Evolutionary conservation across 495 filamentous ascomycete species (phyloP), one percentile per base, ranked within the genome.

Genomic region (Staphylotrichum longicolle): DNA sequence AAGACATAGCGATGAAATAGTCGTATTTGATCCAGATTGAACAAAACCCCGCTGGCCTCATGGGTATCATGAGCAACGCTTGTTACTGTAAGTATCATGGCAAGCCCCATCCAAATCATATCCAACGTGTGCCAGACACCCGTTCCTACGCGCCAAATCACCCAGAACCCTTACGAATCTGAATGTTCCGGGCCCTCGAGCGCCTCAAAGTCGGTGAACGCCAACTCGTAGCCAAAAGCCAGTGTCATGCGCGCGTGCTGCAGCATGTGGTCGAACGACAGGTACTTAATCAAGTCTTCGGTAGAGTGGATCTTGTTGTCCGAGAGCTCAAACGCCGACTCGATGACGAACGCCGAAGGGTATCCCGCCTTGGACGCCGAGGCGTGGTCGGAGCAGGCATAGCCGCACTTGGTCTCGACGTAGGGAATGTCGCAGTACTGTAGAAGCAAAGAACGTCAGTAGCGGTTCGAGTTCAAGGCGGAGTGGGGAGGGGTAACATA

Each of bases 211-310:
- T 87, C 76, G 34, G 88, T 80, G 75, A 88, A 86, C 3, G 85
- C 92, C 62, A 96, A 74, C 80, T 99, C 94, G 69, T 95, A 96
- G 12, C 86, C 92, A 67, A 98, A 85, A 2, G 87, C 90, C 54
- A 98, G 77, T 32, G 91, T 96, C 83, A 99, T 80, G 74, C 88
- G 89, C 1, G 92, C 94, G 73, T 99, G 94, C 77, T 99, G 90
- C 57, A 96, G 80, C 94, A 99, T 99, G 73, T 99, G 94, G 70
- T 95, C 89, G 70, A 97, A 98, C 70, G 86, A 91, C 59, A 99
- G 78, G 64, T 90, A 91, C 70, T 94, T 84, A 66, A 97, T 88
- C 71, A 82, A 80, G 72, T 99, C 94, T 53, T 95, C 89, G 3
- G 90, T 91, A 30, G 88, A 88, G 74, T 98, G 95, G 67, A 98